These are phyloP conservation scores for Neurospora cerealis DNA, from an alignment of 495 filamentous ascomycete genomes.

Conservation along the genomic window DNA sequence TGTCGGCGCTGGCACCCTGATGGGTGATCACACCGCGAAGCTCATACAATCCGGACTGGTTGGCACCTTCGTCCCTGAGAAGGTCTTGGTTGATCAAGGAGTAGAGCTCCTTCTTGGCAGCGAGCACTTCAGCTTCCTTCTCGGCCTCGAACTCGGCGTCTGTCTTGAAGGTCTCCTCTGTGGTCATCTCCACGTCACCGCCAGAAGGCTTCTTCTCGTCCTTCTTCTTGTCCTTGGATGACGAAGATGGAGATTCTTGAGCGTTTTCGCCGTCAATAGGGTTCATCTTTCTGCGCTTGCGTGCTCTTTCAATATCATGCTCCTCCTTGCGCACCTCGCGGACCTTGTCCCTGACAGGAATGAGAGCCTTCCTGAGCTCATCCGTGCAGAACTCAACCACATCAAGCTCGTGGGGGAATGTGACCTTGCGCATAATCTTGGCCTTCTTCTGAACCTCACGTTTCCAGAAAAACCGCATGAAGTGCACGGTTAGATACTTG, in stretches of 20 bases:
- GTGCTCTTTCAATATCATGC: conserved; percentile 74
- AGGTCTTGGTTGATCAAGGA: conserved; percentile 61
- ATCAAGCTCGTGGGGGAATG: conserved; percentile 88
- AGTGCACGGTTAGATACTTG: conserved; percentile 93
- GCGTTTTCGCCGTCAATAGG: conserved; percentile 23
- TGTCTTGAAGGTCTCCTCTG: conserved; percentile 61
- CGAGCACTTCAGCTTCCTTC: conserved; percentile 57
- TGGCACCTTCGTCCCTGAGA: conserved; percentile 66
- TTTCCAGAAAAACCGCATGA: conserved; percentile 98
- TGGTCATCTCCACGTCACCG: conserved; percentile 60
- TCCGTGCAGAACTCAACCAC: conserved; percentile 93
- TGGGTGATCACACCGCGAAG: conserved; percentile 93
- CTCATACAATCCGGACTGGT: conserved; percentile 90
- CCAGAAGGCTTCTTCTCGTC: conserved; percentile 24
- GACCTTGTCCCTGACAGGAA: conserved; percentile 90
- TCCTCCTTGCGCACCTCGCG: conserved; percentile 93
- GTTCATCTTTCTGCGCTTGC: conserved; percentile 76
- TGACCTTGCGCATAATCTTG: conserved; percentile 98
- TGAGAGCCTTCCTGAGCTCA: conserved; percentile 66
- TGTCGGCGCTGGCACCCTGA: conserved; percentile 92
- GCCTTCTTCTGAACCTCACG: conserved; percentile 90
- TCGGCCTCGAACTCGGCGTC: conserved; percentile 88
- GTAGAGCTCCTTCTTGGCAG: conserved; percentile 76
- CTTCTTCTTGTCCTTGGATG: conserved; percentile 28
- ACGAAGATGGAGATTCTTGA: conserved; percentile 3